Evolutionary conservation across 2,329 filamentous ascomycete species (phyloP).

Genomic region (Colletotrichum lentis): DNA sequence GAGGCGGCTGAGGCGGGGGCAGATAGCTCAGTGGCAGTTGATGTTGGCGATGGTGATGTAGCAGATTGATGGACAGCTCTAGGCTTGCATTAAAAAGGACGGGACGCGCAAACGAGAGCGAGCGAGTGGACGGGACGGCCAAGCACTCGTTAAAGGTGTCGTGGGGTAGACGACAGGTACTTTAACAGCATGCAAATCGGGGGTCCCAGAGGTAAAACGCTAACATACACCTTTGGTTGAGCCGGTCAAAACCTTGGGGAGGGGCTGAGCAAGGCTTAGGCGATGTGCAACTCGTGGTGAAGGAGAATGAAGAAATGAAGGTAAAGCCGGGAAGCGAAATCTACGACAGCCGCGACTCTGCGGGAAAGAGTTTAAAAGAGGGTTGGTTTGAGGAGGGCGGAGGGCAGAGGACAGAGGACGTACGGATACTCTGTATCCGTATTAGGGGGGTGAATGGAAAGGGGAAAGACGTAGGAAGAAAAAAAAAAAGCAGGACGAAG

Average conservation of each 20-base stretch:
- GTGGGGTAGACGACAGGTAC: conserved; percentile 36
- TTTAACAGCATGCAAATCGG: conserved; percentile 39
- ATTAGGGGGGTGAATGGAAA: conserved; percentile 9
- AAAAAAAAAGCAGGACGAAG: conserved; percentile 17
- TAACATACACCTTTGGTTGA: conserved; percentile 25
- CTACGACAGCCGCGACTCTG: neutral
- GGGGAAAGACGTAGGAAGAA: conserved; percentile 4
- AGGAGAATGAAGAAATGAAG: conserved; percentile 20
- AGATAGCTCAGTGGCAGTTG: conserved; percentile 5
- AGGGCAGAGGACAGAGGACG: conserved; percentile 9
- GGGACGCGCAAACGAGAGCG: conserved; percentile 31
- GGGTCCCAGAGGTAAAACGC: conserved; percentile 33
- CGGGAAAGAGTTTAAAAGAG: conserved; percentile 28
- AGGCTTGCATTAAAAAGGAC: conserved; percentile 9
- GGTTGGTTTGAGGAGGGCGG: conserved; percentile 15
- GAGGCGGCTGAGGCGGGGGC: conserved; percentile 3
- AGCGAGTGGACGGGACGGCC: conserved; percentile 40
- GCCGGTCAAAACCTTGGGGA: conserved; percentile 16
- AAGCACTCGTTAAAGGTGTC: conserved; percentile 40
- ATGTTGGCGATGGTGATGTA: conserved; percentile 21
- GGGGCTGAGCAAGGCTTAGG: conserved; percentile 27
- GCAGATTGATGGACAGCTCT: conserved; percentile 20
- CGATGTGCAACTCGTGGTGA: conserved; percentile 14
- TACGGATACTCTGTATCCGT: too few relatives aligned
- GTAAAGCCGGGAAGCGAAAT: neutral